Evolutionary conservation across 78 protist genomes (phyloP).

Genomic region (Dictyostelium intermedium): DNA sequence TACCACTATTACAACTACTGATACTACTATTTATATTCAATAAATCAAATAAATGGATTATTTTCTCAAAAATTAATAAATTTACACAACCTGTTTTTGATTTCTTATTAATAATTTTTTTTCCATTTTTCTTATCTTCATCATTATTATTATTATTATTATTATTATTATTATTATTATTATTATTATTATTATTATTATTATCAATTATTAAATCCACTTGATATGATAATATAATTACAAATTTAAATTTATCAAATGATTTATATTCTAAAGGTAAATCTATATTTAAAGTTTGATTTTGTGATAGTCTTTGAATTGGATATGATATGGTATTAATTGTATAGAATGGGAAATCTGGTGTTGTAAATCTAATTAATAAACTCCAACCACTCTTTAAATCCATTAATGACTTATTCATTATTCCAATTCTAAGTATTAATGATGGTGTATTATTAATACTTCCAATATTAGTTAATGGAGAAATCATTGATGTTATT

Average conservation of each 20-base stretch:
- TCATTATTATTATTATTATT: background rate
- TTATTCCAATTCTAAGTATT: background rate
- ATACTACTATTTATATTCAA: background rate
- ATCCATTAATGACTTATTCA: background rate
- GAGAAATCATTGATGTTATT: background rate
- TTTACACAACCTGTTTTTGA: background rate
- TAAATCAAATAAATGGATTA: conserved; percentile 4
- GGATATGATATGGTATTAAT: background rate
- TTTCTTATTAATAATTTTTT: background rate
- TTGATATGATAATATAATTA: background rate
- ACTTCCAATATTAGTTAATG: background rate
- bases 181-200: background rate
- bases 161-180: background rate
- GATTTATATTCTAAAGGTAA: background rate
- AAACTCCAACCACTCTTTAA: background rate
- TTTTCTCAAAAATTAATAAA: background rate
- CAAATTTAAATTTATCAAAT: background rate
- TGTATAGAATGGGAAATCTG: background rate
- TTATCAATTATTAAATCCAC: background rate
- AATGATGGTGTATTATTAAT: background rate
- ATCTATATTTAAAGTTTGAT: background rate
- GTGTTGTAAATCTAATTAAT: background rate
- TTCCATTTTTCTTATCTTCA: background rate
- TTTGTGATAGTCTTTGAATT: background rate
- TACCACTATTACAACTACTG: background rate